These are phyloP conservation scores for Thelephora aurantiotincta DNA, from an alignment of 768 basidiomycete genomes.

Conservation along the genomic window DNA sequence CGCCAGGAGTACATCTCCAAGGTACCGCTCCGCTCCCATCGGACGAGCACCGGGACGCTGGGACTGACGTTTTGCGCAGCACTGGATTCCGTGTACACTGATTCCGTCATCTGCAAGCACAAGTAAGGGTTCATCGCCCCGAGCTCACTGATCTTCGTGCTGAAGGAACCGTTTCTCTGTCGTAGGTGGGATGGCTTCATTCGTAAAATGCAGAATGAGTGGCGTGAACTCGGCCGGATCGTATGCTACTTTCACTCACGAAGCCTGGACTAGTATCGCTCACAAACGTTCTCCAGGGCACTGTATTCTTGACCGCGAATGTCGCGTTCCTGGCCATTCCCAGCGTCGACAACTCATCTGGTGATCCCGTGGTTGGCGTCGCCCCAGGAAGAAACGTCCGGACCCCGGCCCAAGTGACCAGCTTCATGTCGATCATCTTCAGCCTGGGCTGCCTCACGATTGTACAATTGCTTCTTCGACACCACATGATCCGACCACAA, in stretches of 20 bases:
- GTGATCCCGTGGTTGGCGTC: no score
- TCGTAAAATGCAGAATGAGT: slow-evolving; percentile 12
- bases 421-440: slow-evolving; percentile 29
- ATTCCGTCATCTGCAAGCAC: slow-evolving; percentile 1
- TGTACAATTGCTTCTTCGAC: slow-evolving; percentile 27
- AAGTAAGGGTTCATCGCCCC: background rate
- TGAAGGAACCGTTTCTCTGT: background rate
- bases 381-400: slow-evolving; percentile 2
- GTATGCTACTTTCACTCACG: slow-evolving; percentile 4
- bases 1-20: slow-evolving; percentile 13
- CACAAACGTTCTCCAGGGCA: slow-evolving; percentile 10
- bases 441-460: slow-evolving; percentile 29
- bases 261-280: background rate
- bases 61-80: no score
- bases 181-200: slow-evolving; percentile 13
- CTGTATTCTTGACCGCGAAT: slow-evolving; percentile 20
- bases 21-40: background rate
- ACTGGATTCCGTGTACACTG: slow-evolving; percentile 14
- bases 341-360: slow-evolving; percentile 8
- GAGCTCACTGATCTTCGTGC: background rate
- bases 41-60: no score
- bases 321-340: slow-evolving; percentile 22
- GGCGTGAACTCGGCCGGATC: slow-evolving; percentile 13
- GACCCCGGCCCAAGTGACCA: slow-evolving; percentile 22
- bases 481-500: slow-evolving; percentile 21